Evolutionary conservation across 805 yeast species (phyloP).

Genomic region (Starmerella roubikii): DNA sequence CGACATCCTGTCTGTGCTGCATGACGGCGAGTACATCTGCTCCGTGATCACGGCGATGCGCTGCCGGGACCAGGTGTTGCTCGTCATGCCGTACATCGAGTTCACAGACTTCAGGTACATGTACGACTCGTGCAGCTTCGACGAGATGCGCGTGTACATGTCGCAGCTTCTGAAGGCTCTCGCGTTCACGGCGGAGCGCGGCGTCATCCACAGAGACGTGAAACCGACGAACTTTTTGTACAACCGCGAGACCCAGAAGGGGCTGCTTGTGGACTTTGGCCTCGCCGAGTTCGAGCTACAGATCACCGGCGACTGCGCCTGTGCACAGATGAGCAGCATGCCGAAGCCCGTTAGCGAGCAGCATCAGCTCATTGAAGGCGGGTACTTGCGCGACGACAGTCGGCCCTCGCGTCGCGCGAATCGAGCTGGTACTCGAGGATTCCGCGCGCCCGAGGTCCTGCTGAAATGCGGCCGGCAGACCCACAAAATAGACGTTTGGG

Average conservation of each 20-base stretch:
- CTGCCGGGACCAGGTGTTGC: slow-evolving; percentile 80
- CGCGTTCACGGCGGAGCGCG: slow-evolving; percentile 56
- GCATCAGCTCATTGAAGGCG: slow-evolving; percentile 32
- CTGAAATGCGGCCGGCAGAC: slow-evolving; percentile 76
- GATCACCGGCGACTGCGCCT: slow-evolving; percentile 13
- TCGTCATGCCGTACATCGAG: slow-evolving; percentile 79
- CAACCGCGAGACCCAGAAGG: slow-evolving; percentile 50
- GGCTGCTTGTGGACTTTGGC: slow-evolving; percentile 86
- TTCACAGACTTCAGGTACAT: slow-evolving; percentile 85
- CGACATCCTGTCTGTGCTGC: slow-evolving; percentile 39
- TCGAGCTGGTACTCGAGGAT: slow-evolving; percentile 93
- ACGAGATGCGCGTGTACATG: slow-evolving; percentile 71
- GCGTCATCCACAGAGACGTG: slow-evolving; percentile 83
- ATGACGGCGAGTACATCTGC: slow-evolving; percentile 52
- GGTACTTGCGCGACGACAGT: slow-evolving; percentile 76
- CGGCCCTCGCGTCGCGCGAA: slow-evolving; percentile 87
- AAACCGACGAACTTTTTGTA: slow-evolving; percentile 72
- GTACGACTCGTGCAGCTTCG: slow-evolving; percentile 62
- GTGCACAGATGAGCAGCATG: slow-evolving; percentile 10
- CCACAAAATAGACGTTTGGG: slow-evolving; percentile 78
- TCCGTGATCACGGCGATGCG: slow-evolving; percentile 82
- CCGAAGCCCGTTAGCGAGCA: slow-evolving; percentile 14
- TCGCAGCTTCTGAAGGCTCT: slow-evolving; percentile 66
- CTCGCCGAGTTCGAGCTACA: slow-evolving; percentile 51
- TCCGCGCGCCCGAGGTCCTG: slow-evolving; percentile 86